phyloP scores from a whole-genome alignment of 768 basidiomycete genomes.

The Boletus reticulatus region DNA sequence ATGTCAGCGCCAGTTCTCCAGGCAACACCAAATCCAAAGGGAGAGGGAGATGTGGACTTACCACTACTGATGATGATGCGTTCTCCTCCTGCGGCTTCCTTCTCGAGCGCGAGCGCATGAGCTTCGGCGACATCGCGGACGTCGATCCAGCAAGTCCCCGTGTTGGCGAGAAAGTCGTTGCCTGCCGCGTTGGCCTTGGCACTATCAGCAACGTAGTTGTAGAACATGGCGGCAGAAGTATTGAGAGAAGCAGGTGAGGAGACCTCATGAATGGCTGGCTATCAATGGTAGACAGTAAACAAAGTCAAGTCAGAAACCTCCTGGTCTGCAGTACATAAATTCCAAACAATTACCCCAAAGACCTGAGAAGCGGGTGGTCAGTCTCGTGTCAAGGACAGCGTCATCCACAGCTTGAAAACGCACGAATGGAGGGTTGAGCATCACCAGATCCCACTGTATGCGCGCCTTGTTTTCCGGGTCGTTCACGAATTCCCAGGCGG shows the following conservation, averaged over 20 bases:
- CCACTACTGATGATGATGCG: constrained; percentile 51
- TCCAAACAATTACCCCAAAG: constrained; percentile 24
- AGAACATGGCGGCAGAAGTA: constrained; percentile 36
- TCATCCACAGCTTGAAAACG: background rate
- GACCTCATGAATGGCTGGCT: constrained; percentile 46
- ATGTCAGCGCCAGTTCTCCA: too few species aligned
- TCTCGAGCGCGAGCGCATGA: constrained; percentile 51
- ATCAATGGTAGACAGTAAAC: background rate
- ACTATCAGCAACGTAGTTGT: constrained; percentile 30
- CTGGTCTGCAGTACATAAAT: background rate
- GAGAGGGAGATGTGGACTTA: background rate
- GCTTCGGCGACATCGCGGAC: constrained; percentile 56
- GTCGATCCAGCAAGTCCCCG: constrained; percentile 41
- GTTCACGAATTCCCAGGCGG: constrained; percentile 49
- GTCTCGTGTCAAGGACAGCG: too few species aligned
- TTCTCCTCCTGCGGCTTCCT: constrained; percentile 51
- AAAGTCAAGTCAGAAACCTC: background rate
- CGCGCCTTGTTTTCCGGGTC: constrained; percentile 27
- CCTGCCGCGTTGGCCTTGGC: constrained; percentile 19
- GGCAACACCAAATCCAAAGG: too few species aligned
- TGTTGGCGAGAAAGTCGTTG: constrained; percentile 23
- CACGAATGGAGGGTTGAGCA: constrained; percentile 40
- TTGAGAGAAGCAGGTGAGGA: constrained; percentile 35
- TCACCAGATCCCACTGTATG: constrained; percentile 39
- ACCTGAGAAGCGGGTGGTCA: constrained; percentile 14